These are phyloP conservation scores for Tetrahymena elliotti DNA, from an alignment of 73 alveolate species.

Conservation along the genomic window DNA sequence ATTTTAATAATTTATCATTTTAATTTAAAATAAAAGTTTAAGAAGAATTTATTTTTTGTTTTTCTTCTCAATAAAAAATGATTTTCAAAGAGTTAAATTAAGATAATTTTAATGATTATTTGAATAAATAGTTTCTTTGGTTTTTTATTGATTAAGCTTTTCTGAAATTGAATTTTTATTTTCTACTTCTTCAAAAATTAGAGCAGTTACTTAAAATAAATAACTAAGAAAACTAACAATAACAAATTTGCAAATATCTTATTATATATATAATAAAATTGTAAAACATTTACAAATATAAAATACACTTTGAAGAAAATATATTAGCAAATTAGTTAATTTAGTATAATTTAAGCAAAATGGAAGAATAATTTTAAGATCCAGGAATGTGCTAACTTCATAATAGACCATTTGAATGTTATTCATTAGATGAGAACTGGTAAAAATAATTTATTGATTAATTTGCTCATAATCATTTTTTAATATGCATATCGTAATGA, in stretches of 20 bases:
- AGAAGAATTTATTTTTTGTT: no score
- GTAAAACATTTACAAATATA: no score
- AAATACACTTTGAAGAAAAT: no score
- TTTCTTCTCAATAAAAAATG: no score
- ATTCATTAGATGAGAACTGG: background rate
- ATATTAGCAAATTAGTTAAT: background rate
- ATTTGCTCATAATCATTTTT: no score
- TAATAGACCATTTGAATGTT: background rate
- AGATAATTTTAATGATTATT: no score
- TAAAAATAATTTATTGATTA: background rate
- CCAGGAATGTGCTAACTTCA: background rate
- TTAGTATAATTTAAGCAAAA: background rate
- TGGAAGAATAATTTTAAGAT: background rate
- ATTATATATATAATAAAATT: no score
- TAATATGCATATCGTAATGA: background rate
- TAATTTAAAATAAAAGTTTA: no score
- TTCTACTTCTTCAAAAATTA: background rate
- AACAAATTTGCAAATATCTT: background rate
- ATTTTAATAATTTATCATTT: no score
- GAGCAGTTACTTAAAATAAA: conserved; percentile 10
- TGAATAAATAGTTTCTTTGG: no score
- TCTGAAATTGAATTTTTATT: background rate
- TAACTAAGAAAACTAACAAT: background rate
- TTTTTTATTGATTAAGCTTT: no score
- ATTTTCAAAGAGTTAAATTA: no score